Conservation (phyloP, 2,329 filamentous ascomycete genomes). For the Dactylellina parvicollis region DNA sequence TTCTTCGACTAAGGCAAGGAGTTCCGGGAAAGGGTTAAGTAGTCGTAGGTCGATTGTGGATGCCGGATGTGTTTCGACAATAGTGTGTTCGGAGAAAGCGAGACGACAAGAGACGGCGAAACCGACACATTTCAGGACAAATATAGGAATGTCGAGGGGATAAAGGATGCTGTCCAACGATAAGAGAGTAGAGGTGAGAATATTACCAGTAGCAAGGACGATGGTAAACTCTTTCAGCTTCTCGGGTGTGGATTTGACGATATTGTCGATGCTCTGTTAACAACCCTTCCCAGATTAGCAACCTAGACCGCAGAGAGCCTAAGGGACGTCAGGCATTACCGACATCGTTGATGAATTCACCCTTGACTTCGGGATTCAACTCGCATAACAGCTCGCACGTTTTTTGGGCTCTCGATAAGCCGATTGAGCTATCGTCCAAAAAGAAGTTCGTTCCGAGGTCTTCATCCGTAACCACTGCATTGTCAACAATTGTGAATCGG, state of each 20-base stretch:
- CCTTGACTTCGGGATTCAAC: conserved; percentile 90
- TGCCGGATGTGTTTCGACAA: conserved; percentile 95
- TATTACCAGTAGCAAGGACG: conserved; percentile 41
- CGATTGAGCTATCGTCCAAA: conserved; percentile 79
- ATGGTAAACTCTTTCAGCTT: conserved; percentile 42
- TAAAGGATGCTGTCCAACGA: conserved; percentile 50
- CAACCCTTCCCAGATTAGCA: conserved; percentile 10
- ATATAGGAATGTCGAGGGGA: conserved; percentile 71
- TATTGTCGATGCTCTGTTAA: conserved; percentile 27
- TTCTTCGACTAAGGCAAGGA: conserved; percentile 72
- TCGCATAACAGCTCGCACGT: conserved; percentile 81
- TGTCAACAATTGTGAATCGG: conserved; percentile 88
- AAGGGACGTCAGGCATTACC: not conserved
- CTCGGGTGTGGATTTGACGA: conserved; percentile 27
- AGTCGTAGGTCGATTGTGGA: conserved; percentile 86
- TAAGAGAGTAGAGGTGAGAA: conserved; percentile 54
- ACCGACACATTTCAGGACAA: conserved; percentile 87
- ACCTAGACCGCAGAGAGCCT: not conserved
- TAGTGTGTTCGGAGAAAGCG: conserved; percentile 77
- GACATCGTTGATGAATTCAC: conserved; percentile 73
- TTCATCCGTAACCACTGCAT: conserved; percentile 76
- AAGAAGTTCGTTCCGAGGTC: conserved; percentile 98
- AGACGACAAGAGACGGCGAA: conserved; percentile 93
- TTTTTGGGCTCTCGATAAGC: conserved; percentile 79
- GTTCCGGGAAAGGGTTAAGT: conserved; percentile 84